These are phyloP conservation scores for Globisporangium heterothallicum DNA, from an alignment of 352 stramenopile genomes.

Conservation along the genomic window DNA sequence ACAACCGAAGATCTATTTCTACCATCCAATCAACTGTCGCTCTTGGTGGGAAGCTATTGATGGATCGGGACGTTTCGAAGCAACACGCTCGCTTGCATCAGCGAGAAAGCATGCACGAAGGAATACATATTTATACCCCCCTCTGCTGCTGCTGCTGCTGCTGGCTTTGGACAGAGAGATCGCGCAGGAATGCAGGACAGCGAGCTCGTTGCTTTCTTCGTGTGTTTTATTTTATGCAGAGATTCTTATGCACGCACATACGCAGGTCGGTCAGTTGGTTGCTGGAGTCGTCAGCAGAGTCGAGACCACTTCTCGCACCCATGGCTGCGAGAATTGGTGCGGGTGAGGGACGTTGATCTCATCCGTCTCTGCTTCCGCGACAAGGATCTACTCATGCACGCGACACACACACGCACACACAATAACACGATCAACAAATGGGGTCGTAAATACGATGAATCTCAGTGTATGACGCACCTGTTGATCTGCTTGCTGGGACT, in stretches of 20 bases:
- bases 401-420: not conserved
- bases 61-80: not conserved
- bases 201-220: too few species aligned
- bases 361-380: slow-evolving; percentile 50
- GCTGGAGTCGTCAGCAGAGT: slow-evolving; percentile 19
- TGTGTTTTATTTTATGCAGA: too few species aligned
- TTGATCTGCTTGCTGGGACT: slow-evolving; percentile 56
- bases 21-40: not conserved
- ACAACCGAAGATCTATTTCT: slow-evolving; percentile 1
- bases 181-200: too few species aligned
- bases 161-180: too few species aligned
- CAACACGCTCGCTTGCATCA: too few species aligned
- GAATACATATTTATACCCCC: too few species aligned
- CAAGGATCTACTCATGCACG: slow-evolving; percentile 41
- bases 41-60: not conserved
- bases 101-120: too few species aligned
- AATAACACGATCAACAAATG: not conserved
- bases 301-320: slow-evolving; percentile 51
- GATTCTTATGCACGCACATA: too few species aligned
- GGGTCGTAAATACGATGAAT: not conserved
- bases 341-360: slow-evolving; percentile 51
- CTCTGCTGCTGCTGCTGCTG: too few species aligned
- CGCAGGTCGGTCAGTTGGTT: not conserved
- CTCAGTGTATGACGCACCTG: slow-evolving; percentile 24
- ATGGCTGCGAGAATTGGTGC: slow-evolving; percentile 66